Evolutionary conservation across 2,329 filamentous ascomycete species (phyloP).

Genomic region (Colletotrichum sp.): DNA sequence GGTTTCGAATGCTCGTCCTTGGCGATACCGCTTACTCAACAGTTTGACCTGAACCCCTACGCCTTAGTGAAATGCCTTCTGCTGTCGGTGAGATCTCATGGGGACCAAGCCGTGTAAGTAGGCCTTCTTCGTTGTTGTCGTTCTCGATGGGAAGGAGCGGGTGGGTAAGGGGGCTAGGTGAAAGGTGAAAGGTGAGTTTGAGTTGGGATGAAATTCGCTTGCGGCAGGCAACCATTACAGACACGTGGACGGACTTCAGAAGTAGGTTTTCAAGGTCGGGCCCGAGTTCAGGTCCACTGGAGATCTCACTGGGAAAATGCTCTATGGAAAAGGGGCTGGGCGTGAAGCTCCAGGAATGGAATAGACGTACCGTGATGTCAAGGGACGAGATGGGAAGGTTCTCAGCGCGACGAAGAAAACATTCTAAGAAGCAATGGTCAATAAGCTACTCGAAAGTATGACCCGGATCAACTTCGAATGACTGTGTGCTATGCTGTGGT

Average conservation of each 20-base stretch:
- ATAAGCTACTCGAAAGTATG: neutral
- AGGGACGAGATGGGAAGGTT: neutral
- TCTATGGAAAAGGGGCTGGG: neutral
- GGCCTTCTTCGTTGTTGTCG: neutral
- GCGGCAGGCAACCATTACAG: neutral
- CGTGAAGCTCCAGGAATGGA: neutral
- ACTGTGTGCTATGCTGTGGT: accelerated
- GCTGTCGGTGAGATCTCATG: neutral
- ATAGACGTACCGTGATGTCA: neutral
- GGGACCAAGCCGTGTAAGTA: neutral
- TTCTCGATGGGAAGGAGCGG: neutral
- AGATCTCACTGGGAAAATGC: neutral
- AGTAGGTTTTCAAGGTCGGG: neutral
- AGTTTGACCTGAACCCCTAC: neutral
- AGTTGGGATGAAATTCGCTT: neutral
- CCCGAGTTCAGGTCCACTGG: neutral
- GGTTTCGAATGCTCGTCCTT: neutral
- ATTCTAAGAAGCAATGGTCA: neutral
- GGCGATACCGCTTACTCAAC: neutral
- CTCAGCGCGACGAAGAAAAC: neutral
- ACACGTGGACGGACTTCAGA: neutral
- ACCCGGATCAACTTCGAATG: neutral
- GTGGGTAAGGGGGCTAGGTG: neutral
- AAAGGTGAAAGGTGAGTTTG: neutral
- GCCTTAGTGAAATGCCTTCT: neutral